Evolutionary conservation across 805 yeast species (phyloP), one percentile per base, ranked within the genome.

Genomic region (Myxozyma monticola): DNA sequence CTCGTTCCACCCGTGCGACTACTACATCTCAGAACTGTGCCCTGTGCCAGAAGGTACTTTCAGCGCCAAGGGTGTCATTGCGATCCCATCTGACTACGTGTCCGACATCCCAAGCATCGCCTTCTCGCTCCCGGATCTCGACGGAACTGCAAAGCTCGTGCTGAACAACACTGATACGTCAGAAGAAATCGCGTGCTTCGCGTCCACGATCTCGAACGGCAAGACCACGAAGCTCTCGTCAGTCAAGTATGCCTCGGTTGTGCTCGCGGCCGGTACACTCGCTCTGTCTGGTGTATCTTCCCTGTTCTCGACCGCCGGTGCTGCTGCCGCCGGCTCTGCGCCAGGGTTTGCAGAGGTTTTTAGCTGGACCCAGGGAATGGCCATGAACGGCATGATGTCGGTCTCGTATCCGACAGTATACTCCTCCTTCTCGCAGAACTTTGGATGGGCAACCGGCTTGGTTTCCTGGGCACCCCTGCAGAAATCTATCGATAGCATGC

Each of bases 91-190:
- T 8, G 40, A 61, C 21, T 66, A 66, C 38, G 62, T 64, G 8
- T 24, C 45, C 5, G 44, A 54, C 9, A 60, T 68, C n/a, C 62
- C 68, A 4, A 26, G 58, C 7, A 51, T 65, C 34, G 71, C 69
- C 9, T 68, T 61, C 56, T 46, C 51, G 12, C 59, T 68, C 26
- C 71, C 71, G 2, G 71, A 68, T 44, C 56, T 68, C 21, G 70
- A 68, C 44, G 70, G 69, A 2, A 18, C 34, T 6, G 64, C 67
- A 12, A 48, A 41, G 14, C 60, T 67, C 35, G 29, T 57, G 3
- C 53, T 51, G 22, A 61, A 54, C 35, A 56, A 60, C 33, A 29
- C 53, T n/a, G 49, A 57, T 29, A 46, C 57, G 8, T 40, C 33
- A 18, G 59, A 62, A 17, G 48, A 43, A 21, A 42, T 59, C 12